These are phyloP conservation scores for Tylopilus rubrobrunneus DNA, from an alignment of 768 basidiomycete genomes.

Conservation along the genomic window DNA sequence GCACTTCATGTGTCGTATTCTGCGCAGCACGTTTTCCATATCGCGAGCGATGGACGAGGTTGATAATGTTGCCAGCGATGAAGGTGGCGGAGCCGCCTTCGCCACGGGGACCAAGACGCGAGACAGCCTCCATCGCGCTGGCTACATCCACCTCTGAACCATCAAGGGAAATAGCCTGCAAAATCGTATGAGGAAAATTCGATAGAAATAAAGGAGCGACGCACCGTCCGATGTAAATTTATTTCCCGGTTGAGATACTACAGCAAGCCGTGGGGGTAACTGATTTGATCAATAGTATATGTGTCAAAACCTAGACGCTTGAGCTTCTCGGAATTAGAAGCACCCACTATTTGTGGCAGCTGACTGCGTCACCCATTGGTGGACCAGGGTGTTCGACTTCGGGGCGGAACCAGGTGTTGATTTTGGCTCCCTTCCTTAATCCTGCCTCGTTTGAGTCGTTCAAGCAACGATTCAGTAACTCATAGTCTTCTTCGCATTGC, in stretches of 20 bases:
- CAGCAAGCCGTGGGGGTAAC: conserved; percentile 69
- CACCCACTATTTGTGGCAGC: not conserved
- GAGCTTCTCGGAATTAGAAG: conserved; percentile 45
- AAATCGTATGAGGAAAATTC: not conserved
- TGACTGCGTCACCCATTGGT: conserved; percentile 51
- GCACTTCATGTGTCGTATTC: conserved; percentile 59
- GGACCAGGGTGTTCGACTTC: conserved; percentile 38
- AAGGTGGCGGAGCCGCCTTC: conserved; percentile 54
- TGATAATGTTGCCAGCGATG: conserved; percentile 55
- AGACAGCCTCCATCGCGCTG: conserved; percentile 58
- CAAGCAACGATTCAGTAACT: conserved; percentile 60
- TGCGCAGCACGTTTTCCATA: conserved; percentile 66
- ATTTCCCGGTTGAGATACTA: conserved; percentile 65
- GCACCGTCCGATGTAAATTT: conserved; percentile 70
- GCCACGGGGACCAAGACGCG: conserved; percentile 38
- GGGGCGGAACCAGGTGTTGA: conserved; percentile 68
- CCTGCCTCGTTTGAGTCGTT: conserved; percentile 56
- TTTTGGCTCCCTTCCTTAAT: conserved; percentile 46
- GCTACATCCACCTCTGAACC: conserved; percentile 46
- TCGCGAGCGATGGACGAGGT: conserved; percentile 58
- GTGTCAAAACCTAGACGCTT: conserved; percentile 64
- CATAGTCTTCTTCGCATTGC: conserved; percentile 79
- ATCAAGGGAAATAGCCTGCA: conserved; percentile 60
- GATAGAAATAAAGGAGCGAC: conserved; percentile 19
- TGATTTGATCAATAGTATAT: conserved; percentile 73